A percentile compares a stretch with the other conserved stretches of the same genome.
Evolutionary conservation across 495 filamentous ascomycete genomes (phyloP).

Genomic region (Cryomyces minteri): DNA sequence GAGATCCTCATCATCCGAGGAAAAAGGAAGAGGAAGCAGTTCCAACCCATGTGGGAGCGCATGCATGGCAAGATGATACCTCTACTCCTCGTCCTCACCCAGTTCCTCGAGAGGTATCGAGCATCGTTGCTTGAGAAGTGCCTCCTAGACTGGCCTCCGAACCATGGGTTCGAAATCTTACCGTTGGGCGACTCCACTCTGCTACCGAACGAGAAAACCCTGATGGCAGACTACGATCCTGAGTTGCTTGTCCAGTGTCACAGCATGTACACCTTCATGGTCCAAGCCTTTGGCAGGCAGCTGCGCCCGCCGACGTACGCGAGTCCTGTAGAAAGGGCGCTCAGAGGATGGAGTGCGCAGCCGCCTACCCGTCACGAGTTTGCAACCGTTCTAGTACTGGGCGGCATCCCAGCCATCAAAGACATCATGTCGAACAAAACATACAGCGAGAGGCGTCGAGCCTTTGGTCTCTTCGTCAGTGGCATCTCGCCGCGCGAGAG

Average conservation of each 20-base stretch:
- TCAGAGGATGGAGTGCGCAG: not conserved
- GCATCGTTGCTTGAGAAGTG: constrained; percentile 7
- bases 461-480: not conserved
- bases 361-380: not conserved
- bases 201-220: not conserved
- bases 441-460: not conserved
- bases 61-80: constrained; percentile 11
- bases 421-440: not conserved
- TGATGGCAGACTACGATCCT: not conserved
- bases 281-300: not conserved
- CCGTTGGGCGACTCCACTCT: no score
- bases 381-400: not conserved
- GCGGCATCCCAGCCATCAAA: not conserved
- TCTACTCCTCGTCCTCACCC: constrained; percentile 7
- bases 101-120: constrained; percentile 11
- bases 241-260: not conserved
- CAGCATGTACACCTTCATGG: not conserved
- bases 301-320: not conserved
- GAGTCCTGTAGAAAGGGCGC: not conserved
- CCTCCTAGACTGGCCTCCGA: constrained; percentile 4
- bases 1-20: constrained; percentile 6
- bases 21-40: constrained; percentile 5
- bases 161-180: constrained; percentile 5
- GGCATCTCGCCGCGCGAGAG: not conserved
- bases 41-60: constrained; percentile 4